Evolutionary conservation across 1,284 basidiomycete species (phyloP), one percentile per base, ranked within the genome.

Genomic region (Austroboletus niveus): DNA sequence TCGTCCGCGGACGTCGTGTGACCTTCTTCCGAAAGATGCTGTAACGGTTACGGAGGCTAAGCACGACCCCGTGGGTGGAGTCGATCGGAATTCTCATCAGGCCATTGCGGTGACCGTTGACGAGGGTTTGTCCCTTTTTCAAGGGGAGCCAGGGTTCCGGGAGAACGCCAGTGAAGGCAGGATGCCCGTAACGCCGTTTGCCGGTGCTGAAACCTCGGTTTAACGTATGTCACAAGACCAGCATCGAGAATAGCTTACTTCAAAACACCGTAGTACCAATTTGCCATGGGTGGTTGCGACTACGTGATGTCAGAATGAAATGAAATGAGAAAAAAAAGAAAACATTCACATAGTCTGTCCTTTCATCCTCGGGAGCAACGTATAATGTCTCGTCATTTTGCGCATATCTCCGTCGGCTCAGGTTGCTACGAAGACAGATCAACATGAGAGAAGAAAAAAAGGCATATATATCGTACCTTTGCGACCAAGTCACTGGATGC

Each of bases 381-480:
- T 98, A 98, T 30, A 98, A 69, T 2, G 92, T 95, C 59, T 97
- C 95, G 63, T 97, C 94, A 64, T 95, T 94, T 63, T 93, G 85
- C 1, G 89, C 89, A 65, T 96, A 96, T 55, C 93, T 76, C 52
- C 88, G 79, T 51, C 87, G 81, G 62, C 87, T 94, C 56, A 95
- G 69, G 64, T 94, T 87, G 57, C 91, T 93, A 51, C 41, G 41
- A 22, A 41, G 36, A 30, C 27, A 27, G 14, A n/a, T 64, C 6
- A 56, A 51, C 22, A 58, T 43, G 49, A 7, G 35, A 31, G 46
- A 36, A 36, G 17, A 7, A 35, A 48, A 8, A 8, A 39, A 39
- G 17, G 20, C 32, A 22, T 1, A 29, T 42, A 29, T 46, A 53
- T 35, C 68, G 69, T 57, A 89, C 87, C 87, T 94, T 66, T 95